phyloP scores from a whole-genome alignment of 2,329 filamentous ascomycete species.

The Cladorrhinum sp. region DNA sequence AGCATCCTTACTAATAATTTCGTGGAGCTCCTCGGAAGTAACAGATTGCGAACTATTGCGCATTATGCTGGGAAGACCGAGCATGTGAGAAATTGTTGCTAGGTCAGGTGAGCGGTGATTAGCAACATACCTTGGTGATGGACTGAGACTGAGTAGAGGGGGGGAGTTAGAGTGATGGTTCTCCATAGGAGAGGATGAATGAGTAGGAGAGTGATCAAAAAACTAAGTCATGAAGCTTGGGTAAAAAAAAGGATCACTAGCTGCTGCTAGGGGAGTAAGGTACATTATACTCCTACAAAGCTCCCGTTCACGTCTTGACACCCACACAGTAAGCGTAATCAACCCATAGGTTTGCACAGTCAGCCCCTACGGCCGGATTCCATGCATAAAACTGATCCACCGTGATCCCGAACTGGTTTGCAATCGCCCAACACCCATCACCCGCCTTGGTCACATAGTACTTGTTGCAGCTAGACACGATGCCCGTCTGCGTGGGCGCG shows the following conservation, averaged over 20 bases:
- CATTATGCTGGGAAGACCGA: conserved; percentile 35
- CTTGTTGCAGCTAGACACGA: background rate
- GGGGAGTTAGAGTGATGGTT: conserved; percentile 47
- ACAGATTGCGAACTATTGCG: conserved; percentile 36
- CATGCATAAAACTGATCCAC: background rate
- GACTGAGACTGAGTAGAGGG: conserved; percentile 46
- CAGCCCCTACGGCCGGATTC: background rate
- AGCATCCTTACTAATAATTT: conserved; percentile 34
- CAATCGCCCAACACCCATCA: background rate
- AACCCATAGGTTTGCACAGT: background rate
- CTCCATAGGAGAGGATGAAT: too few species aligned
- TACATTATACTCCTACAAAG: too few species aligned
- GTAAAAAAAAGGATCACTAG: too few species aligned
- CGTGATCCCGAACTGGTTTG: background rate
- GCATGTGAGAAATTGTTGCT: conserved; percentile 32
- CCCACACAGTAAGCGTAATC: background rate
- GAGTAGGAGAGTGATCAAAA: too few species aligned
- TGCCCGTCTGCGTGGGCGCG: too few species aligned
- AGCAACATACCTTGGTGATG: conserved; percentile 52
- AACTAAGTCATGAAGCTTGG: too few species aligned
- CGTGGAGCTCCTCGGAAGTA: conserved; percentile 38
- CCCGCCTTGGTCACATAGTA: background rate
- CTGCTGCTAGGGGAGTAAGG: too few species aligned
- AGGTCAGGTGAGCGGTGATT: conserved; percentile 19
- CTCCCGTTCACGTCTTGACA: too few species aligned